Base-by-base conservation (phyloP, 2,329 filamentous ascomycete species). In the Aureobasidium lini region DNA sequence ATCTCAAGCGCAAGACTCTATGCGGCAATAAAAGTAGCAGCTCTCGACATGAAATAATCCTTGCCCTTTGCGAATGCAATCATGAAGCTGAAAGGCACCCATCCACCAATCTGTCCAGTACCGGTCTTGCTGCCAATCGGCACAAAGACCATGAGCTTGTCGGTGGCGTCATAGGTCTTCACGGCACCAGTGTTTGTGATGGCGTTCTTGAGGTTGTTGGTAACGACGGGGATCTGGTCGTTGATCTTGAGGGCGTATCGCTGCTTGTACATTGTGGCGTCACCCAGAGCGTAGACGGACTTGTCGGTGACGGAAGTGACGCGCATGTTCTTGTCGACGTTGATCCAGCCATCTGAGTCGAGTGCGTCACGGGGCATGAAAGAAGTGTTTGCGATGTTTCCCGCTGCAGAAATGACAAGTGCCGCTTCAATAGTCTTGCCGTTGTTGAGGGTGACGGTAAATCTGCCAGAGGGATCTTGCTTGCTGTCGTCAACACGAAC, bases 381-480 rank as follows among this genome's bases (percentile, higher is more conserved):
- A 15, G 67, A 68, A 29, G 73, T 76, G 67, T 80, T 81, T 1
- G 78, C 78, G 6, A 70, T 62, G 16, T 73, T 74, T 23, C 79
- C 79, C 8, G 73, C 73, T 0, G 78, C 78, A 3, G 74, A 71
- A 57, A 82, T 74, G 64, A 78, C 80, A 16, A 79, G 49, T 62
- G 81, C 78, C 2, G 76, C 72, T 4, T 71, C 70, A 23, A 78
- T 63, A 2, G 66, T 71, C 37, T 73, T 69, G 34, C 79, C 78
- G 57, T 77, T 75, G 58, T 67, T 68, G 10, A 79, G 63, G 3
- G 62, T 64, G 11, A 77, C 64, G 15, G 16, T 39, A 6, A 37
- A 53, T 28, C 4, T 44, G 8, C 57, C 47, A 23, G 50, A 29
- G 15, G 23, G 4, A 40, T 10, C 53, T 10, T 43, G 32, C 15